Conservation (phyloP, 768 basidiomycete genomes). For the Sporobolomyces phaffii region DNA sequence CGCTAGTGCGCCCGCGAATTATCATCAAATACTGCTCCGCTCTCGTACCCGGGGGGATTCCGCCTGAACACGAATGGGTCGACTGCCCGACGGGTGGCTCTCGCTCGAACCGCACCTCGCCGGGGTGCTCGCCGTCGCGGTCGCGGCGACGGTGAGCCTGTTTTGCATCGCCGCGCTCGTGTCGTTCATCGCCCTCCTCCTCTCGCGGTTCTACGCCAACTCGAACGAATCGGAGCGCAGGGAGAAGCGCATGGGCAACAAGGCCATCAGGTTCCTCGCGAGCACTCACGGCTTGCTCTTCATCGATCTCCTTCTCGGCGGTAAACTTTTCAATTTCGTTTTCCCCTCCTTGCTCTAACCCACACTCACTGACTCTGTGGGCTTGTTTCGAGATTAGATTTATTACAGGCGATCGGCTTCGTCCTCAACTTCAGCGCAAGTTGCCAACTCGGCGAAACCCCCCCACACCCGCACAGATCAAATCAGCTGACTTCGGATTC, state of each 20-base stretch:
- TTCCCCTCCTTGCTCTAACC: too few relatives aligned
- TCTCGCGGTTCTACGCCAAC: not conserved
- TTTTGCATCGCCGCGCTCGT: not conserved
- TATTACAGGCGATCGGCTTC: conserved; percentile 18
- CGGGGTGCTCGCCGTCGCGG: not conserved
- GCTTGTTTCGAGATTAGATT: not conserved
- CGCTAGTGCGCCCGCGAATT: too few relatives aligned
- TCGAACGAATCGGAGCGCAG: not conserved
- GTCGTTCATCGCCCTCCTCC: not conserved
- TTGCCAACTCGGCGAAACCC: not conserved
- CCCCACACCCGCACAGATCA: too few relatives aligned
- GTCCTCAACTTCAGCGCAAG: conserved; percentile 5
- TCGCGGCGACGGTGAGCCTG: conserved; percentile 1
- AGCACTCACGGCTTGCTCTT: conserved; percentile 7
- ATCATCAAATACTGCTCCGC: too few relatives aligned
- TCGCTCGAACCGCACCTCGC: not conserved
- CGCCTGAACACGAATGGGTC: not conserved
- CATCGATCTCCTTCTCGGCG: conserved; percentile 1
- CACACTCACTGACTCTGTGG: not conserved
- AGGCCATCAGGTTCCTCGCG: conserved; percentile 25
- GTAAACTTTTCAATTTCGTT: not conserved
- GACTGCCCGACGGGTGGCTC: not conserved
- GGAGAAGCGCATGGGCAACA: not conserved
- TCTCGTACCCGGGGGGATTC: too few relatives aligned
- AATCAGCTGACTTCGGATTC: too few relatives aligned